These are phyloP conservation scores for Thamnidium elegans DNA, from an alignment of 192 early-diverging fungal species.

Conservation along the genomic window DNA sequence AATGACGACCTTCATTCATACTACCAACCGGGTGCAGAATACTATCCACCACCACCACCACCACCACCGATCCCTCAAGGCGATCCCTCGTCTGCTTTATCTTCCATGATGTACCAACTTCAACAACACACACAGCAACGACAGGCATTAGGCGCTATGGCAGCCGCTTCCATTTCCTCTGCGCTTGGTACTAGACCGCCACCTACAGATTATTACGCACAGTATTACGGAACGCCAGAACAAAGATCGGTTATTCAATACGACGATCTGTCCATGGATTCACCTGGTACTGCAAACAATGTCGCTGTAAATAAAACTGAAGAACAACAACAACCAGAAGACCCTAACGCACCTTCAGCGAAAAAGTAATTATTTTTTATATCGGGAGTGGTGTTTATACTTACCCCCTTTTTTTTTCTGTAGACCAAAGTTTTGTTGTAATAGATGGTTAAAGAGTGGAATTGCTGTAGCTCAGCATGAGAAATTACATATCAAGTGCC, in stretches of 20 bases:
- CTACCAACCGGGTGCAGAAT: no score
- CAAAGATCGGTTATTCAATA: conserved; percentile 16
- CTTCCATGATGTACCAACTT: conserved; percentile 9
- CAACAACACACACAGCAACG: conserved; percentile 20
- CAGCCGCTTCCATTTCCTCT: conserved; percentile 22
- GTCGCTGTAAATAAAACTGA: neutral
- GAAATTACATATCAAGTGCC: conserved; percentile 27
- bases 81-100: neutral
- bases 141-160: conserved; percentile 15
- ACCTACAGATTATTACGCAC: neutral
- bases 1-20: no score
- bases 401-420: neutral
- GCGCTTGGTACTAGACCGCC: neutral
- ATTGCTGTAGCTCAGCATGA: conserved; percentile 19
- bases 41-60: no score
- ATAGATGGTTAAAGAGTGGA: conserved; percentile 12
- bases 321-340: neutral
- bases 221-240: neutral
- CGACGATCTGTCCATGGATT: neutral
- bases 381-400: neutral
- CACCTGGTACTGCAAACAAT: neutral
- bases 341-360: neutral
- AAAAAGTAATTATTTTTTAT: neutral
- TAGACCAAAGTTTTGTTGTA: conserved; percentile 11
- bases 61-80: conserved; percentile 7